A percentile compares a stretch with the other conserved stretches of the same genome.
Conservation (phyloP, 2,329 filamentous ascomycete genomes). For the Falciphora oryzae region DNA sequence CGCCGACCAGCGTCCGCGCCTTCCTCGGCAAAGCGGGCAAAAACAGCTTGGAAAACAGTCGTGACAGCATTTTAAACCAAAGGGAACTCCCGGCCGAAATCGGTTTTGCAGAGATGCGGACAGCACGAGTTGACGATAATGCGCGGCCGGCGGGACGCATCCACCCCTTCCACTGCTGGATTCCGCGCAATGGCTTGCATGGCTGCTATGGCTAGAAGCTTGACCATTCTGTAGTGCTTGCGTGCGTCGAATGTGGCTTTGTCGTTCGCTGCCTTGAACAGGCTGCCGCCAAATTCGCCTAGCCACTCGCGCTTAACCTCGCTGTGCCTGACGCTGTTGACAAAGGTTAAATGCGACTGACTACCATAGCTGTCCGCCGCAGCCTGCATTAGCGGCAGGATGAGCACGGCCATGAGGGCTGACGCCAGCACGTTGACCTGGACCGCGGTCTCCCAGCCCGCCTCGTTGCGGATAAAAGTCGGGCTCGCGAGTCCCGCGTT, state of each 20-base stretch:
- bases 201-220: slow-evolving; percentile 12
- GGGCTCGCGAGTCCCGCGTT: slow-evolving; percentile 10
- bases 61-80: background rate
- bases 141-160: background rate
- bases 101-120: slow-evolving; percentile 12
- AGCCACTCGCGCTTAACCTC: slow-evolving; percentile 6
- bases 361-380: slow-evolving; percentile 6
- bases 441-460: slow-evolving; percentile 32
- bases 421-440: slow-evolving; percentile 39
- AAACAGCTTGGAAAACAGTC: background rate
- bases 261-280: slow-evolving; percentile 10
- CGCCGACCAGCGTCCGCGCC: slow-evolving; percentile 13
- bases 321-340: slow-evolving; percentile 11
- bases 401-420: slow-evolving; percentile 31
- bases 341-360: slow-evolving; percentile 36
- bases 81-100: slow-evolving; percentile 10
- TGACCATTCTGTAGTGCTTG: slow-evolving; percentile 10
- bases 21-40: slow-evolving; percentile 9
- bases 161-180: too few species aligned
- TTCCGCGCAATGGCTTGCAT: background rate
- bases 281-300: background rate
- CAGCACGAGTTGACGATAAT: slow-evolving; percentile 12
- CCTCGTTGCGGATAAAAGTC: slow-evolving; percentile 13
- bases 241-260: slow-evolving; percentile 3
- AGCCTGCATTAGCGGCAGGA: slow-evolving; percentile 31